Evolutionary conservation across 345 rosid genomes (phyloP), one percentile per base, ranked within the genome.

Genomic region (Melaleuca alternifolia): DNA sequence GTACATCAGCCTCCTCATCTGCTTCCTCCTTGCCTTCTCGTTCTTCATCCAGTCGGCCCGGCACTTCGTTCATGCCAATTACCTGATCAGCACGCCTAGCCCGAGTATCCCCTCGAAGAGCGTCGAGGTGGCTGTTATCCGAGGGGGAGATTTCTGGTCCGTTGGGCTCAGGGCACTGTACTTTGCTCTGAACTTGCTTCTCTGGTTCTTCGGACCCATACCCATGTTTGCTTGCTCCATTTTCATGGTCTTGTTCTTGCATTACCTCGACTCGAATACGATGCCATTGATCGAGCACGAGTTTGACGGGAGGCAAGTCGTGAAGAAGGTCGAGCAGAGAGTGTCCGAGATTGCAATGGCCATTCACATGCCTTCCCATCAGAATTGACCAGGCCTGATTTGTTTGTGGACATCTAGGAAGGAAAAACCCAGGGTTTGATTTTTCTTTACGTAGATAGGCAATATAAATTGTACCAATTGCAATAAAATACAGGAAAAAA

Each of bases 161-260:
- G 62, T 94, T 1, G 98, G 99, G 12, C 94, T 95, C 48, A 91
- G 98, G 89, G 92, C 94, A 37, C 88, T 94, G 28, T 96, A 95
- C 87, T 93, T 95, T 87, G 98, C 98, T 54, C 91, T 94, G 37
- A 53, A 87, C 89, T 85, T 96, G 82, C 85, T 95, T 61, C 88
- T 93, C 21, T 95, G 99, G 98, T 95, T 96, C 84, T 95, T 95
- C 54, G 99, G 99, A 51, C 98, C 98, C 4, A 91, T 95, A 12
- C 99, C 98, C 0, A 95, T 95, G 98, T 92, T 95, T 88, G 61
- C 92, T 33, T 91, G 91, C 20, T 94, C 98, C 26, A 37, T 92
- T 50, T 28, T 92, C 54, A 90, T 93, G 93, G 96, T 93, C 0
- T 15, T 87, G 1, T 50, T 93, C 84, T 93, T 95, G 46, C 90